Base-by-base conservation (phyloP, 2,329 filamentous ascomycete species). In the Graphium sp. region DNA sequence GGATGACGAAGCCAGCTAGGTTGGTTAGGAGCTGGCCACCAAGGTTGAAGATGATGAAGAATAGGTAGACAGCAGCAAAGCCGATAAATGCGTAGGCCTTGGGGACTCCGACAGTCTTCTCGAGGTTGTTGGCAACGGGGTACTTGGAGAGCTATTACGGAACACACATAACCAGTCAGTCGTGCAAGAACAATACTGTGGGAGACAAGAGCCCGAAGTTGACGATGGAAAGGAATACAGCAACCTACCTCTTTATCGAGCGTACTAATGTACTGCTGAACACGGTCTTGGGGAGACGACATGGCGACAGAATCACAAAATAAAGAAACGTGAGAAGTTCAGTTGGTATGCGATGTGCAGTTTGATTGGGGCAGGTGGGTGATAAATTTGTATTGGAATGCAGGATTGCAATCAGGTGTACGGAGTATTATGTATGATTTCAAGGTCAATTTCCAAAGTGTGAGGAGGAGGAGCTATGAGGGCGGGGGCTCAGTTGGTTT, bases 41-140 rank as follows among this genome's bases (percentile, higher is more conserved):
- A 39, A 89, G 78, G 68, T 91, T 91, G 66, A 91, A 84, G 60
- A 89, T 74, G 57, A 89, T 81, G 43, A 89, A 71, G 62, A 87
- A 83, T 60, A 89, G 83, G 66, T 91, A 91, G 40, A 85, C 69
- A 29, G 74, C 74, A 35, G 56, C 75, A 33, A 82, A 48, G 43
- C 81, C 82, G 42, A 87, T 74, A 47, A 80, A 66, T 39, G 72
- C 76, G 52, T 91, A 89, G 46, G 80, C 76, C 66, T 91, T 91
- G 49, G 82, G 82, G 28, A 89, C 67, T 33, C 69, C 74, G 39
- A 76, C 78, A 55, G 80, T 74, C 66, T 75, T 80, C 70, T 91
- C 82, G 46, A 89, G 67, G 60, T 87, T 83, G 67, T 74, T 78
- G 51, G 89, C 69, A 46, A 66, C 56, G 43, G 77, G 77, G 61